Conservation (phyloP, 2,329 filamentous ascomycete genomes). For the Xylariaceae sp. region DNA sequence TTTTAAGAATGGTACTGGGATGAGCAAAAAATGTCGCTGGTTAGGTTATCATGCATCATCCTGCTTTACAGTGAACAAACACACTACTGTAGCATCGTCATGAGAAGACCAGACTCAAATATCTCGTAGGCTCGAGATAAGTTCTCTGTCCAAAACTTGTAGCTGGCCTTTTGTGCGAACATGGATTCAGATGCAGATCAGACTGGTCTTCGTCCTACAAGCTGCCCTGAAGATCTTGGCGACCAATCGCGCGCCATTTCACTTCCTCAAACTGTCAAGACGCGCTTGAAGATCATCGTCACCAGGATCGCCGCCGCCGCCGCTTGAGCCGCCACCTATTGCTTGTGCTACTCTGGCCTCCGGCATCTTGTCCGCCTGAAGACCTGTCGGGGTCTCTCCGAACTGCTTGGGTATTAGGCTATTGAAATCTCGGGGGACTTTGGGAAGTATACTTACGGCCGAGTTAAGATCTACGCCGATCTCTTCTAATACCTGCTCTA, state of each 20-base stretch:
- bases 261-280: slow-evolving; percentile 76
- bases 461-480: slow-evolving; percentile 92
- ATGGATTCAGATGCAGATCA: too few species aligned
- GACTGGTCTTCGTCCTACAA: too few species aligned
- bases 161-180: not conserved
- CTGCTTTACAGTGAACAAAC: too few species aligned
- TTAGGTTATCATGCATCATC: too few species aligned
- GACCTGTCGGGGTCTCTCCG: slow-evolving; percentile 81
- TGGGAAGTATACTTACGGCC: slow-evolving; percentile 57
- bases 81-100: too few species aligned
- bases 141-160: not conserved
- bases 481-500: slow-evolving; percentile 94
- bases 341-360: slow-evolving; percentile 84
- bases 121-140: too few species aligned
- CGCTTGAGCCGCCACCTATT: slow-evolving; percentile 56
- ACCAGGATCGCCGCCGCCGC: slow-evolving; percentile 56
- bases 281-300: slow-evolving; percentile 94
- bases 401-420: slow-evolving; percentile 54
- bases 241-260: slow-evolving; percentile 5
- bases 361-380: slow-evolving; percentile 68
- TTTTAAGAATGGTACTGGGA: slow-evolving; percentile 32
- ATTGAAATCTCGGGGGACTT: slow-evolving; percentile 3
- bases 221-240: too few species aligned
- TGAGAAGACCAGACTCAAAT: too few species aligned
- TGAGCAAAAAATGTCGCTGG: slow-evolving; percentile 7